A percentile compares a stretch with the other conserved stretches of the same genome.
Conservation (phyloP, 306 rosid genomes). For the Sphenostylis stenocarpa region DNA sequence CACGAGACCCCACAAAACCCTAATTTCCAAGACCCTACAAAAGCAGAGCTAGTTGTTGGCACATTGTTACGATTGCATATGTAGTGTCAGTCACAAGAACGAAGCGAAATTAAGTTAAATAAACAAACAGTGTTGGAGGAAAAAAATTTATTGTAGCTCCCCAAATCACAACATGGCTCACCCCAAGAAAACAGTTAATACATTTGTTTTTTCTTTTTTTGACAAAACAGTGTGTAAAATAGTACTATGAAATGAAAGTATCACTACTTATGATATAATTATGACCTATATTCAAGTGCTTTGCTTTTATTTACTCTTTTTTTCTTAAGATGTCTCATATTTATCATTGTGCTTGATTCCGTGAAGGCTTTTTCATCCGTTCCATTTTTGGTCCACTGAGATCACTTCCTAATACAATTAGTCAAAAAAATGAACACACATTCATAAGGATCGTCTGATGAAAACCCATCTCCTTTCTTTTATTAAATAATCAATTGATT, state of each 20-base stretch:
- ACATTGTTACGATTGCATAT: neutral
- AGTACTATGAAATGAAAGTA: no score
- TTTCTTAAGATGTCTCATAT: neutral
- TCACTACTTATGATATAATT: neutral
- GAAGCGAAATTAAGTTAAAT: neutral
- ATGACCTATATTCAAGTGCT: neutral
- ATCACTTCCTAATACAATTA: conserved; percentile 17
- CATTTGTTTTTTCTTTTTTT: neutral
- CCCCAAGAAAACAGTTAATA: neutral
- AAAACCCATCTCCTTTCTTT: neutral
- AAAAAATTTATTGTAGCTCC: conserved; percentile 23
- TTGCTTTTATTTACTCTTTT: conserved; percentile 24
- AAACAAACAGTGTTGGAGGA: neutral
- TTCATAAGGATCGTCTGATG: neutral
- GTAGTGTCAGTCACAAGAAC: neutral
- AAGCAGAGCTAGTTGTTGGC: conserved; percentile 40
- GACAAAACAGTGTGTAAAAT: neutral
- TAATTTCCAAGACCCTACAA: conserved; percentile 58
- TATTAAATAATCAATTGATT: neutral
- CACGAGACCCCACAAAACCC: conserved; percentile 83
- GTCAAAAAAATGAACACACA: neutral
- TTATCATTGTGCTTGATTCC: conserved; percentile 39
- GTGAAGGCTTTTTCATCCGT: conserved; percentile 45
- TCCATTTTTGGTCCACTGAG: conserved; percentile 34
- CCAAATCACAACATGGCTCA: conserved; percentile 41